These are phyloP conservation scores for Psilocybe sp. DNA, from an alignment of 768 basidiomycete species.

Conservation along the genomic window DNA sequence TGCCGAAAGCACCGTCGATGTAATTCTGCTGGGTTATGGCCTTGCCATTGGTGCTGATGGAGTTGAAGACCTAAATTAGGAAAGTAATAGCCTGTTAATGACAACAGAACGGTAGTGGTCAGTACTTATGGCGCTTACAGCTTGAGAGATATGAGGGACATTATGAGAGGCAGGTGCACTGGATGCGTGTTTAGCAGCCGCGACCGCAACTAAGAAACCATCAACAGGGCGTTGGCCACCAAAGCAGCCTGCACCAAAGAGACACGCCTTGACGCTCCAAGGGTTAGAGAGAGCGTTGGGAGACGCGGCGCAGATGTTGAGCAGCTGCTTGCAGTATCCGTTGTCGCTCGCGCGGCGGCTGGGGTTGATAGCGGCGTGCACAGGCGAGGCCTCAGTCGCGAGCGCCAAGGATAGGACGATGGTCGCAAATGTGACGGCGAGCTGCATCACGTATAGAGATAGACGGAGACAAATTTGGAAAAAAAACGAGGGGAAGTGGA, in stretches of 20 bases:
- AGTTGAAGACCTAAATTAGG: background rate
- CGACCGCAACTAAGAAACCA: background rate
- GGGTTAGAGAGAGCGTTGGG: background rate
- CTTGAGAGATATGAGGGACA: background rate
- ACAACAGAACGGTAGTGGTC: background rate
- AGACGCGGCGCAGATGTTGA: too few species aligned
- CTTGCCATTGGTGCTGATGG: background rate
- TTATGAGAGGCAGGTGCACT: background rate
- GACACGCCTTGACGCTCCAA: background rate
- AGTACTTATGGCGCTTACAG: background rate
- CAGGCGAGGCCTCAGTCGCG: too few species aligned
- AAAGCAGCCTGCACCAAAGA: background rate
- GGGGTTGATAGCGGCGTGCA: too few species aligned
- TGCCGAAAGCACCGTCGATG: background rate
- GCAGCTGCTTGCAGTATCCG: too few species aligned
- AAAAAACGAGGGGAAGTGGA: too few species aligned
- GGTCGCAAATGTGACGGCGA: too few species aligned
- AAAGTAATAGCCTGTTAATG: background rate
- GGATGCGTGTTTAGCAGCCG: background rate
- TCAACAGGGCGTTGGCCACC: conserved; percentile 2
- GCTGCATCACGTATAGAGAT: too few species aligned
- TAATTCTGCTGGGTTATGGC: conserved; percentile 1
- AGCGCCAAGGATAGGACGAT: too few species aligned
- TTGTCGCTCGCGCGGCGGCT: too few species aligned
- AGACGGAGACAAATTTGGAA: too few species aligned